phyloP scores from a whole-genome alignment of 169 alveolate species.

The Plasmodium vivax region DNA sequence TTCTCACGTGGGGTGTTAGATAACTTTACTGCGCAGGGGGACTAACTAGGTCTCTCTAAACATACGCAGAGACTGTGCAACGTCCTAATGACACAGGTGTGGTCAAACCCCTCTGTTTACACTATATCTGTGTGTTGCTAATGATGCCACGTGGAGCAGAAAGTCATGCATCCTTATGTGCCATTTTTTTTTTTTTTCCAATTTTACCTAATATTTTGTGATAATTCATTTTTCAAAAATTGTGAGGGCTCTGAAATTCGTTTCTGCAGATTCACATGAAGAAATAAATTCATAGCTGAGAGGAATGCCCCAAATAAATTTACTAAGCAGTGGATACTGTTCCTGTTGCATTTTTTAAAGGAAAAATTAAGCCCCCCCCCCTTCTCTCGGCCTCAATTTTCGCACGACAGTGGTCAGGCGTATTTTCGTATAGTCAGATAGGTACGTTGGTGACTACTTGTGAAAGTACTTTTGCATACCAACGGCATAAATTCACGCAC shows the following conservation, averaged over 20 bases:
- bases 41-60: neutral
- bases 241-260: slow-evolving; percentile 6
- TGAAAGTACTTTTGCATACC: neutral
- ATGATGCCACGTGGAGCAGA: neutral
- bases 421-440: neutral
- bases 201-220: slow-evolving; percentile 71
- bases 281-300: neutral
- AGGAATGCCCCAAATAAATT: neutral
- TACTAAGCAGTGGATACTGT: neutral
- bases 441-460: neutral
- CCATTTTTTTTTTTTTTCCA: neutral
- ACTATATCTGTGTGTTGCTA: neutral
- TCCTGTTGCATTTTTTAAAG: slow-evolving; percentile 17
- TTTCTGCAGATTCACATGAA: neutral
- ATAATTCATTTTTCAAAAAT: slow-evolving; percentile 65
- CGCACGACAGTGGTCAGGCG: neutral
- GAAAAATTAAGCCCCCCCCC: neutral
- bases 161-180: neutral
- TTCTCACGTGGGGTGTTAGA: neutral
- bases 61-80: neutral
- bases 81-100: neutral
- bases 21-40: neutral
- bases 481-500: neutral
- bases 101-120: neutral
- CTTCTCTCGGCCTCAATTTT: neutral